Base-by-base conservation (phyloP, 208 protist species). In the Trichomonas gallinae region DNA sequence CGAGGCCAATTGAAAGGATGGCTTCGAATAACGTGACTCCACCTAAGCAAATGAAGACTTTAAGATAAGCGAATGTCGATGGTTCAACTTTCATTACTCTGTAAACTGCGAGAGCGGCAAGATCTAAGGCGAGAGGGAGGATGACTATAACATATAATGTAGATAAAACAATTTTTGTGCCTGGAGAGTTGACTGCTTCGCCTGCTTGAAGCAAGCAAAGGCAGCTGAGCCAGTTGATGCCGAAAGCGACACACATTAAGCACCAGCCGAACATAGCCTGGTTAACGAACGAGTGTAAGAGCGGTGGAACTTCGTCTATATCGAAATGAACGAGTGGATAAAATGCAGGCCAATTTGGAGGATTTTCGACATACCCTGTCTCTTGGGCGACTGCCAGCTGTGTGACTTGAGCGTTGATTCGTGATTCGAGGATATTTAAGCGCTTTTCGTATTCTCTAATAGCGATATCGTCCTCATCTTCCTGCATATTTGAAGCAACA, bases 261-360 rank as follows among this genome's bases (percentile, higher is more conserved):
- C 40, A 93, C 87, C 87, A 93, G 34, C 26, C 11, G 31, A 42
- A 93, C 8, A 93, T n/a, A 38, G 44, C 87, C n/a, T 93, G 26
- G 26, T 34, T 44, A 51, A 93, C 87, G 31, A 58, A 93, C 3
- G 6, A 8, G 8, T 42, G 40, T 6, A 93, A 31, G 0, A 6
- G 13, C n/a, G 17, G 13, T 38, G 87, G 87, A 51, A 93, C 87
- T 51, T 93, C 87, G 34, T 93, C 87, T 49, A 93, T 93, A 38
- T 93, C 87, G 31, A 51, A 93, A 93, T 93, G 87, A 93, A 93
- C 87, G 8, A 93, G n/a, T 38, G 87, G 87, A 93, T 93, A 51
- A 93, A 93, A 93, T 38, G 42, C 45, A 31, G 87, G 87, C 40
- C 40, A 93, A 93, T 93, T 93, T 51, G 87, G 87, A 11, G 44